These are phyloP conservation scores for Solanum peruvianum DNA, from an alignment of 257 asterid genomes.

Conservation along the genomic window DNA sequence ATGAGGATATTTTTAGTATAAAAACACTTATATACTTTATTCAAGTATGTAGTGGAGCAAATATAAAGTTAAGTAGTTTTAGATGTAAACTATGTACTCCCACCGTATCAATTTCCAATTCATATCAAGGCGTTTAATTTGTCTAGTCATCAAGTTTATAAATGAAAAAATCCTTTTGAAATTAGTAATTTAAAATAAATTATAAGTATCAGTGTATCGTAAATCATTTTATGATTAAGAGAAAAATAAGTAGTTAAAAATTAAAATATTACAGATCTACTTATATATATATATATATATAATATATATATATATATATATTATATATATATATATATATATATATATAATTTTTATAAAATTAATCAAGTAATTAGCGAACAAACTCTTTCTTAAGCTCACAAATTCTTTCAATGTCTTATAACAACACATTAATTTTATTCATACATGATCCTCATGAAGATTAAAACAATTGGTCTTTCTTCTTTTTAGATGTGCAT, in stretches of 20 bases:
- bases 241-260: not conserved
- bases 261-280: not conserved
- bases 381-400: no score
- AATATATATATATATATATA: no score
- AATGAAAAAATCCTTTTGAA: not conserved
- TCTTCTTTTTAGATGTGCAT: no score
- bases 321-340: no score
- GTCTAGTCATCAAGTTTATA: not conserved
- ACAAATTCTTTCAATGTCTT: no score
- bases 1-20: not conserved
- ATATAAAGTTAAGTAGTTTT: not conserved
- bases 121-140: not conserved
- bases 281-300: no score
- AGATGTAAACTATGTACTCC: not conserved
- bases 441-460: no score
- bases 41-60: not conserved
- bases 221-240: not conserved
- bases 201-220: not conserved
- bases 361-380: no score
- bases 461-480: no score
- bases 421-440: no score
- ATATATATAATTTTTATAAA: no score
- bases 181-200: not conserved
- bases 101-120: not conserved
- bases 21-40: not conserved